Evolutionary conservation across 805 yeast species (phyloP).

Genomic region (Barnettozyma californica): DNA sequence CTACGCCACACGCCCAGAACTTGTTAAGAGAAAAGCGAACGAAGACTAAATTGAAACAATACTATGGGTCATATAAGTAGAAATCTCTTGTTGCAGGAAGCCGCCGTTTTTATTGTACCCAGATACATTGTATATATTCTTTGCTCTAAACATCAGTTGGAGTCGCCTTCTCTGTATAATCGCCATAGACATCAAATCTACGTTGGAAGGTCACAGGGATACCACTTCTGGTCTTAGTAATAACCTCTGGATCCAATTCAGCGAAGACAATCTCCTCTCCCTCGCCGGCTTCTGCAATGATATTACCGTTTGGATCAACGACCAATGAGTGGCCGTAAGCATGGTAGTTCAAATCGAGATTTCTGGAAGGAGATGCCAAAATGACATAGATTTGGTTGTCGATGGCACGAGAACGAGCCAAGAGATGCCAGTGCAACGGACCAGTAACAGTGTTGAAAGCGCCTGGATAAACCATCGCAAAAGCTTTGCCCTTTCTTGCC

Average conservation of each 20-base stretch:
- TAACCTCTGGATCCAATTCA: constrained; percentile 57
- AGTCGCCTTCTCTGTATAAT: constrained; percentile 17
- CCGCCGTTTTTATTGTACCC: too few relatives aligned
- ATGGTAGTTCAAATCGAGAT: constrained; percentile 49
- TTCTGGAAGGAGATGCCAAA: constrained; percentile 88
- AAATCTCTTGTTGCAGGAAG: too few relatives aligned
- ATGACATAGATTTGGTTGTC: constrained; percentile 73
- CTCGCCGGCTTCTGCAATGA: constrained; percentile 74
- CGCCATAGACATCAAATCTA: constrained; percentile 53
- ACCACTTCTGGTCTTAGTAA: constrained; percentile 53
- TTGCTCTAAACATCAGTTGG: not conserved
- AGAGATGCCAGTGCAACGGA: constrained; percentile 77
- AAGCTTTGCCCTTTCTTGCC: constrained; percentile 57
- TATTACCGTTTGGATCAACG: constrained; percentile 59
- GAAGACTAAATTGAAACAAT: too few relatives aligned
- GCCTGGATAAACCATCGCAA: constrained; percentile 80
- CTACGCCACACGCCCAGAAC: constrained; percentile 79
- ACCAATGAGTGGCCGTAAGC: constrained; percentile 68
- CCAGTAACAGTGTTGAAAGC: constrained; percentile 88
- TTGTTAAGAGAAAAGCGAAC: too few relatives aligned
- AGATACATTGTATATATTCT: too few relatives aligned
- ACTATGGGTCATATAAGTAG: too few relatives aligned
- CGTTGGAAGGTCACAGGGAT: constrained; percentile 70
- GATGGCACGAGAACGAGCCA: constrained; percentile 69
- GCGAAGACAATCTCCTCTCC: constrained; percentile 73